Conservation (phyloP, 177 flowering plant species). For the Vitis hybrid region DNA sequence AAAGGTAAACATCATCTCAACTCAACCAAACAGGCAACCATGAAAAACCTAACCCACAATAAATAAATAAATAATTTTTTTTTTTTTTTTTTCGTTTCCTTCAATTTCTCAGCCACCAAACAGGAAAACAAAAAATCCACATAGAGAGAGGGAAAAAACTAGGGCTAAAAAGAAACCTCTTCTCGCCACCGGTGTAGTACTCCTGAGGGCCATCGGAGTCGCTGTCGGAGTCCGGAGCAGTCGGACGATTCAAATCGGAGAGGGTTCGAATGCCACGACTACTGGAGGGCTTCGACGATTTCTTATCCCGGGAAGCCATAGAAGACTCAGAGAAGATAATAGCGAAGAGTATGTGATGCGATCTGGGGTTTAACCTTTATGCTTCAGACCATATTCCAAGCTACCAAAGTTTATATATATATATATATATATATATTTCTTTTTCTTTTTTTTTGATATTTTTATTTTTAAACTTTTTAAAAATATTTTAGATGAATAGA, state of each 20-base stretch:
- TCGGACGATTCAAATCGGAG: constrained; percentile 43
- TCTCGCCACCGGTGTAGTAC: constrained; percentile 61
- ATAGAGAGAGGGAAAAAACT: neutral
- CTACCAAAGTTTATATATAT: too few species aligned
- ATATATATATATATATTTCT: too few species aligned
- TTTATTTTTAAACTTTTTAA: too few species aligned
- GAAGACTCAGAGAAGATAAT: neutral
- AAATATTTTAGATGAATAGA: too few species aligned
- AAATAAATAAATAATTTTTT: neutral
- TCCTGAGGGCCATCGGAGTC: constrained; percentile 45
- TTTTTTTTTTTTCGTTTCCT: neutral
- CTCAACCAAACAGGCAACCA: neutral
- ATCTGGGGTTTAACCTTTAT: too few species aligned
- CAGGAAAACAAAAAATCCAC: neutral
- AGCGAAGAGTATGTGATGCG: neutral
- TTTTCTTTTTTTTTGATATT: too few species aligned
- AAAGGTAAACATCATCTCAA: neutral
- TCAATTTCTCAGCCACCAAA: neutral
- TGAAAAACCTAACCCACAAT: neutral
- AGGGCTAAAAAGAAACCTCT: constrained; percentile 33
- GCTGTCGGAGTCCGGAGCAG: constrained; percentile 36
- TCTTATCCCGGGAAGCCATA: constrained; percentile 35
- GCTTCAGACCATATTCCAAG: too few species aligned
- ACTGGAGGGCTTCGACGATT: constrained; percentile 55
- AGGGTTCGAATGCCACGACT: constrained; percentile 52